Evolutionary conservation across 345 rosid genomes (phyloP).

Genomic region (Eucalyptus regnans): DNA sequence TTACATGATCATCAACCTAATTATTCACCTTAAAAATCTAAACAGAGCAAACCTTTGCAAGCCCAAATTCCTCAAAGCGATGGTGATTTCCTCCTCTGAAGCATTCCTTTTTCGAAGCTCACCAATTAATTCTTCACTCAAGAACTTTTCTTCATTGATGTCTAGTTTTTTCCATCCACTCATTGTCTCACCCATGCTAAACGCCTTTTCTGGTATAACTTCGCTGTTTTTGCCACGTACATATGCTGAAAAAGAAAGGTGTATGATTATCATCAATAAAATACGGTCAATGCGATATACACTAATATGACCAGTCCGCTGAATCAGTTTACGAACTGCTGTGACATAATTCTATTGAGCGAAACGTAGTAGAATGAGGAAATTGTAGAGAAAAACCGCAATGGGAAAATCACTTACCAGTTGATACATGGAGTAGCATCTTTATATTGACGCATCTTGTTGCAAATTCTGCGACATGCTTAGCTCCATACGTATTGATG

Average conservation of each 20-base stretch:
- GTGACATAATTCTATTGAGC: not conserved
- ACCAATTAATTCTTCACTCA: not conserved
- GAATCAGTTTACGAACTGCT: not conserved
- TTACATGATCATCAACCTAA: not conserved
- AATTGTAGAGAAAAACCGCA: not conserved
- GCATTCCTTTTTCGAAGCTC: not conserved
- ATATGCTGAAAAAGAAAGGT: not conserved
- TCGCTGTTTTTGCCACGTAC: conserved; percentile 10
- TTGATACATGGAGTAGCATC: not conserved
- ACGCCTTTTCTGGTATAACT: conserved; percentile 1
- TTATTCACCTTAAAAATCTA: not conserved
- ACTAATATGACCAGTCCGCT: not conserved
- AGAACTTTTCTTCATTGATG: conserved; percentile 1
- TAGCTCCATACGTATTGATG: not conserved
- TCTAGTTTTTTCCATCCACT: not conserved
- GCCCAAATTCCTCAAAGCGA: conserved; percentile 8
- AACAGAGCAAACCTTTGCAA: not conserved
- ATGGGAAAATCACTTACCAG: not conserved
- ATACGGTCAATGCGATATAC: not conserved
- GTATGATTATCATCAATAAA: not conserved
- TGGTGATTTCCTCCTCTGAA: not conserved
- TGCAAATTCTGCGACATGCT: not conserved
- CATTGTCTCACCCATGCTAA: conserved; percentile 1
- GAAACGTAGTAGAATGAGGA: not conserved
- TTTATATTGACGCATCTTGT: not conserved